Conservation (phyloP, 148 eudicot genomes). For the Fagopyrum esculentum region DNA sequence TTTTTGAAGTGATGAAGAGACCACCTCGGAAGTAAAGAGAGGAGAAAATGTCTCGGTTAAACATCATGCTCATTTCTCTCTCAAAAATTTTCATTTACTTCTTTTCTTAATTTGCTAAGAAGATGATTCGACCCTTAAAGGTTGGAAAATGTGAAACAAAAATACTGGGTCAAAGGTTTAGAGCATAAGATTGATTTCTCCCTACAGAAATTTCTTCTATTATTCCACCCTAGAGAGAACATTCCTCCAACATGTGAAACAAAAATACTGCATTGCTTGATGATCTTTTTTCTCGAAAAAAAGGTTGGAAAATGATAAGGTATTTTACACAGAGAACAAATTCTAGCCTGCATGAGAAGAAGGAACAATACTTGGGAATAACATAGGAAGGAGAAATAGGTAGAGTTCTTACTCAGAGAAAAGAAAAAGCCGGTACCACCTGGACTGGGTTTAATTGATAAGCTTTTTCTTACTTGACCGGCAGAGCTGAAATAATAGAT, state of each 20-base stretch:
- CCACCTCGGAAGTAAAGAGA: background rate
- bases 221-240: background rate
- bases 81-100: background rate
- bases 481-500: slow-evolving; percentile 49
- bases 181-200: no score
- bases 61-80: background rate
- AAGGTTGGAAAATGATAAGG: background rate
- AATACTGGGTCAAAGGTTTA: background rate
- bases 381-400: background rate
- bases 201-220: background rate
- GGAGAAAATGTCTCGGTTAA: background rate
- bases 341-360: background rate
- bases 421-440: slow-evolving; percentile 71
- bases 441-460: slow-evolving; percentile 52
- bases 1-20: background rate
- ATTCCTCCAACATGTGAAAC: background rate
- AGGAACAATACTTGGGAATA: background rate
- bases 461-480: slow-evolving; percentile 86
- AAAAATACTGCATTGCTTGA: background rate
- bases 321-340: background rate
- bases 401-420: slow-evolving; percentile 59
- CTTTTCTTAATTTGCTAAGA: background rate
- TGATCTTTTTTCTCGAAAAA: background rate
- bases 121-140: background rate
- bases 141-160: background rate